Conservation (phyloP, 2,329 filamentous ascomycete species). For the Xylaria polymorpha region DNA sequence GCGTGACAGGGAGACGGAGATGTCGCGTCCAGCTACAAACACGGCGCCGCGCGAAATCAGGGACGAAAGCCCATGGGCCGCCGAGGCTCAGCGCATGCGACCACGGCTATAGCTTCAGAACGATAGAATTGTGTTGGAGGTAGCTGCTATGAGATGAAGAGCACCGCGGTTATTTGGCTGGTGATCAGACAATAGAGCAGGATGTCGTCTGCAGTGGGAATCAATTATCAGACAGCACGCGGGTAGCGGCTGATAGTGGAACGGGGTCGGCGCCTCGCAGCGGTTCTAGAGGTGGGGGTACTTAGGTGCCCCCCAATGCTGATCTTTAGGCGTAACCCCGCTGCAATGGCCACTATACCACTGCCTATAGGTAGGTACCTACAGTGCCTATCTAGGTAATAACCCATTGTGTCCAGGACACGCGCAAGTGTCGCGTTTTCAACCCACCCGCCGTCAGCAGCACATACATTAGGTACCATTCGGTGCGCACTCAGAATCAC, state of each 20-base stretch:
- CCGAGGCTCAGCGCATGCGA: slow-evolving; percentile 44
- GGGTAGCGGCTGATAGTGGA: slow-evolving; percentile 21
- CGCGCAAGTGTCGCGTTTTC: slow-evolving; percentile 17
- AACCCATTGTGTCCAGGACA: background rate
- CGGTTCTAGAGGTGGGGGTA: background rate
- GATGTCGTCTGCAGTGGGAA: slow-evolving; percentile 35
- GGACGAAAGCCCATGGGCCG: slow-evolving; percentile 46
- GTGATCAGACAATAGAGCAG: slow-evolving; percentile 34
- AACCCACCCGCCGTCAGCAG: background rate
- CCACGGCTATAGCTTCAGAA: slow-evolving; percentile 35
- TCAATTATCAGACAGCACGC: slow-evolving; percentile 28
- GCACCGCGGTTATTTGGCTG: slow-evolving; percentile 28
- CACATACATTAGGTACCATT: background rate
- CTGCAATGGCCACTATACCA: background rate
- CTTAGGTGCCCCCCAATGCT: background rate
- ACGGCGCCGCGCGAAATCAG: slow-evolving; percentile 47
- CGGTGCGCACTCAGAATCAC: background rate
- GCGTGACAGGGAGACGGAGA: slow-evolving; percentile 38
- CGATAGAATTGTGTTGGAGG: slow-evolving; percentile 39
- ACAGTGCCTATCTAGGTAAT: background rate
- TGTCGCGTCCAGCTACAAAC: slow-evolving; percentile 45
- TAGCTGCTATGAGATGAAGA: slow-evolving; percentile 44
- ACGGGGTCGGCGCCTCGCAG: slow-evolving; percentile 18
- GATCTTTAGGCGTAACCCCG: slow-evolving; percentile 18
- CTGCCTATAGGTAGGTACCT: background rate